Evolutionary conservation across 2,329 filamentous ascomycete genomes (phyloP).

Genomic region (Aspergillus pseudoterreus): DNA sequence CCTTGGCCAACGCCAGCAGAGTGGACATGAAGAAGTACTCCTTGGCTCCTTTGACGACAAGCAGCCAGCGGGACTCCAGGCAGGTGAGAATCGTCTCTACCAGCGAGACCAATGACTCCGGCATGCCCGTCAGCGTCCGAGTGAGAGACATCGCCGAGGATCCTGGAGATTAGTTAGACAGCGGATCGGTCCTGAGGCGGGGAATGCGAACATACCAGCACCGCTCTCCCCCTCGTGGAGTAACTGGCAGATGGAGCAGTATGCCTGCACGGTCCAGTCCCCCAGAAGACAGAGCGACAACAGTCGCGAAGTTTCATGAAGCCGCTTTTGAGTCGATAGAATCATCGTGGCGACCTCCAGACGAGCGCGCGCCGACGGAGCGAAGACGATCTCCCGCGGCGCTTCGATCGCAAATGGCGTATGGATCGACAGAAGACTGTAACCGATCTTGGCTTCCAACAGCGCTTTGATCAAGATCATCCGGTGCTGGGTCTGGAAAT

Average conservation of each 20-base stretch:
- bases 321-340: conserved; percentile 32
- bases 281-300: conserved; percentile 33
- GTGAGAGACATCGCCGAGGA: conserved; percentile 15
- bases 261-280: conserved; percentile 37
- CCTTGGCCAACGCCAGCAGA: conserved; percentile 32
- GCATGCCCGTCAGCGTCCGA: conserved; percentile 26
- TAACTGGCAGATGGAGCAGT: conserved; percentile 35
- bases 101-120: conserved; percentile 32
- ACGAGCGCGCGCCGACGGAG: conserved; percentile 32
- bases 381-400: conserved; percentile 28
- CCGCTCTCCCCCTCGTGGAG: conserved; percentile 25
- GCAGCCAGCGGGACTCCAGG: conserved; percentile 28
- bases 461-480: conserved; percentile 29
- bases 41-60: conserved; percentile 36
- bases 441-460: conserved; percentile 33
- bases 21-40: conserved; percentile 40
- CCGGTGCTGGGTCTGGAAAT: conserved; percentile 23
- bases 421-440: conserved; percentile 37
- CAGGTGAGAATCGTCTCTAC: conserved; percentile 28
- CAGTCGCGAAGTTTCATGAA: conserved; percentile 29
- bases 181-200: not conserved
- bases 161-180: not conserved
- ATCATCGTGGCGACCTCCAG: conserved; percentile 37
- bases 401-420: conserved; percentile 38
- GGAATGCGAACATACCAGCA: conserved; percentile 18